These are phyloP conservation scores for Clarireedia paspali DNA, from an alignment of 2,329 filamentous ascomycete species.

Conservation along the genomic window DNA sequence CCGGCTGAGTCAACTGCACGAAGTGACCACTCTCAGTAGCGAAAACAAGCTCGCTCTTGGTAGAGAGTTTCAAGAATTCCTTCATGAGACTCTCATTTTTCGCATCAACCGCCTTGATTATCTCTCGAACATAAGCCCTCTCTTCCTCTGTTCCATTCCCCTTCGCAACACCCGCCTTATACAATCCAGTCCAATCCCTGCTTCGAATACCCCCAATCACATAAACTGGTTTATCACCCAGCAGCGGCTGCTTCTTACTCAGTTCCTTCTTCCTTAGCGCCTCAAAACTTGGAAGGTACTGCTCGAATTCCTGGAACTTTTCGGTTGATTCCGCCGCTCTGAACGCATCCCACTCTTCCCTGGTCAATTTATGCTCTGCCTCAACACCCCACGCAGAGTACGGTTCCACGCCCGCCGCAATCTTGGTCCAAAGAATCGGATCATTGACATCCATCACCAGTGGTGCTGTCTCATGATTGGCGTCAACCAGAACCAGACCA, in stretches of 20 bases:
- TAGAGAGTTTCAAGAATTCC: constrained; percentile 26
- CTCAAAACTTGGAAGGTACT: constrained; percentile 20
- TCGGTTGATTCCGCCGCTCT: constrained; percentile 12
- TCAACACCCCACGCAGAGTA: not conserved
- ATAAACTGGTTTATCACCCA: constrained; percentile 20
- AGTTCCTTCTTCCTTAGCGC: constrained; percentile 27
- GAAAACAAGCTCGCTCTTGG: constrained; percentile 25
- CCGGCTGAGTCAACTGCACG: constrained; percentile 31
- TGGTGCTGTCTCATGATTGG: constrained; percentile 16
- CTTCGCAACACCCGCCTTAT: constrained; percentile 27
- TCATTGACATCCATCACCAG: constrained; percentile 11
- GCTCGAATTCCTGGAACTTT: constrained; percentile 12
- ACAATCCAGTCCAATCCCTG: constrained; percentile 18
- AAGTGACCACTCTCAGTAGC: constrained; percentile 31
- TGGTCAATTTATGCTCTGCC: constrained; percentile 12
- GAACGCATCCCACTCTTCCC: constrained; percentile 13
- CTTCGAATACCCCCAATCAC: not conserved
- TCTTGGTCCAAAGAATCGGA: not conserved
- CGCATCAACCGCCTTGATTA: constrained; percentile 24
- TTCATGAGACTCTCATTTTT: constrained; percentile 27
- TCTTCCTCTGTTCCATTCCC: constrained; percentile 31
- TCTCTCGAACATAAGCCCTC: constrained; percentile 22
- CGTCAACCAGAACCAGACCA: constrained; percentile 18
- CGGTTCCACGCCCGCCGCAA: constrained; percentile 5
- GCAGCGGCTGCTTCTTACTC: constrained; percentile 21